Conservation (phyloP, 371 early-diverging fungal genomes). For the Parasitella parasitica region DNA sequence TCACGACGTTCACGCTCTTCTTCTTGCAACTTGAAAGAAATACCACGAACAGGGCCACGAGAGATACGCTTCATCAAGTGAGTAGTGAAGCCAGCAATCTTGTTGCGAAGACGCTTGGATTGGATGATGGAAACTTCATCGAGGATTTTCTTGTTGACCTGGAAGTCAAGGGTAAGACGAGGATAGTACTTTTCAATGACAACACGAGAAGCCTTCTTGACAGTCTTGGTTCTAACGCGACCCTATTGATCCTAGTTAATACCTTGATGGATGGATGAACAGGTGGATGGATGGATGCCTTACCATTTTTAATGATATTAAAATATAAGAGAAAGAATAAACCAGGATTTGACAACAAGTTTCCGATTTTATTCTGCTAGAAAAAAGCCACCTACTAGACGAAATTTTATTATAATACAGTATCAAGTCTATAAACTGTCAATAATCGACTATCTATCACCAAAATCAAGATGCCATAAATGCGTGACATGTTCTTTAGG, state of each 20-base stretch:
- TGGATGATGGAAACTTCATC: conserved; percentile 98
- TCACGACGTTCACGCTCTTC: conserved; percentile 99
- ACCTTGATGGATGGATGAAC: neutral
- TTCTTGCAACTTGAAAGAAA: conserved; percentile 99
- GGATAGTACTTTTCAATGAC: conserved; percentile 99
- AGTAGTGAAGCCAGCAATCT: conserved; percentile 99
- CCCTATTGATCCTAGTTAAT: conserved; percentile 8
- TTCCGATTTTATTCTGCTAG: neutral
- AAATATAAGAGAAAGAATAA: conserved; percentile 8
- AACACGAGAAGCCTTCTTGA: conserved; percentile 99
- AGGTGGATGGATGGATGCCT: conserved; percentile 5
- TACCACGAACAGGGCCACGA: conserved; percentile 99
- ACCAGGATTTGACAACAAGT: neutral
- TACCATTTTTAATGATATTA: conserved; percentile 21
- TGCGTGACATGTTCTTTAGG: no score
- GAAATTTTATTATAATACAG: no score
- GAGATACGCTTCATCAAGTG: conserved; percentile 99
- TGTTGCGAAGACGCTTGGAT: conserved; percentile 99
- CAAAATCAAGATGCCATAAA: no score
- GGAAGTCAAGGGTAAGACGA: conserved; percentile 99
- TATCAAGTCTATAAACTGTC: no score
- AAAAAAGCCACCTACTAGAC: no score
- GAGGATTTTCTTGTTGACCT: conserved; percentile 99
- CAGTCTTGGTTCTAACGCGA: conserved; percentile 91
- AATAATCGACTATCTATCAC: no score